phyloP scores from a whole-genome alignment of 2,329 filamentous ascomycete genomes.

The Plenodomus tracheiphilus region DNA sequence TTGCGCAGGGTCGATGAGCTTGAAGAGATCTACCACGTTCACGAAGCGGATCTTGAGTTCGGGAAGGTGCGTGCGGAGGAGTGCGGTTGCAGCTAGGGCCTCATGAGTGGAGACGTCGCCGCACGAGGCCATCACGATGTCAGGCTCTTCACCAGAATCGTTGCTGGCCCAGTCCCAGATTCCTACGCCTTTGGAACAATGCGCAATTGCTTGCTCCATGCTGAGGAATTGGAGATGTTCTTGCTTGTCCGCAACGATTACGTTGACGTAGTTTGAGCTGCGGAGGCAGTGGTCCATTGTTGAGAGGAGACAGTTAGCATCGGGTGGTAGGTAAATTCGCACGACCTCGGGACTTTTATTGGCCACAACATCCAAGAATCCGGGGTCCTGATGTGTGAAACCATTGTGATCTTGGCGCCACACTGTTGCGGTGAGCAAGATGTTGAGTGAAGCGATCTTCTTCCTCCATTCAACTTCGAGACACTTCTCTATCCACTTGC shows the following conservation, averaged over 20 bases:
- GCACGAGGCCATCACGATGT: constrained; percentile 75
- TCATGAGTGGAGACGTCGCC: constrained; percentile 77
- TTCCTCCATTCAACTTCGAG: constrained; percentile 77
- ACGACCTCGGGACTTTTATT: constrained; percentile 82
- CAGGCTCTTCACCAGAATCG: constrained; percentile 68
- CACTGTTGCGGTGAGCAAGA: constrained; percentile 75
- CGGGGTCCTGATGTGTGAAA: constrained; percentile 80
- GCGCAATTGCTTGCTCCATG: constrained; percentile 72
- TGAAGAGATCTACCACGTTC: constrained; percentile 81
- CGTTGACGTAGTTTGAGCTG: constrained; percentile 78
- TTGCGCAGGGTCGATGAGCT: constrained; percentile 69
- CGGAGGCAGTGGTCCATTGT: constrained; percentile 76
- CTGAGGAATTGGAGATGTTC: constrained; percentile 75
- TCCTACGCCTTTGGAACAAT: constrained; percentile 77
- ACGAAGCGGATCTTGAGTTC: constrained; percentile 76
- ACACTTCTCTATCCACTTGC: constrained; percentile 83
- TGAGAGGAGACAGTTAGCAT: constrained; percentile 76
- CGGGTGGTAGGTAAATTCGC: constrained; percentile 78
- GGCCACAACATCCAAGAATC: constrained; percentile 76
- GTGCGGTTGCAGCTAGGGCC: constrained; percentile 72
- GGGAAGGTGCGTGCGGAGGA: constrained; percentile 72
- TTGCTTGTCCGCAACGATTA: constrained; percentile 79
- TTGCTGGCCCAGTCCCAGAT: constrained; percentile 80
- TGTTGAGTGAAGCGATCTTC: constrained; percentile 75
- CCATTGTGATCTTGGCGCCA: constrained; percentile 86